Conservation (phyloP, 352 stramenopile species). For the Paralagenidium karlingii region DNA sequence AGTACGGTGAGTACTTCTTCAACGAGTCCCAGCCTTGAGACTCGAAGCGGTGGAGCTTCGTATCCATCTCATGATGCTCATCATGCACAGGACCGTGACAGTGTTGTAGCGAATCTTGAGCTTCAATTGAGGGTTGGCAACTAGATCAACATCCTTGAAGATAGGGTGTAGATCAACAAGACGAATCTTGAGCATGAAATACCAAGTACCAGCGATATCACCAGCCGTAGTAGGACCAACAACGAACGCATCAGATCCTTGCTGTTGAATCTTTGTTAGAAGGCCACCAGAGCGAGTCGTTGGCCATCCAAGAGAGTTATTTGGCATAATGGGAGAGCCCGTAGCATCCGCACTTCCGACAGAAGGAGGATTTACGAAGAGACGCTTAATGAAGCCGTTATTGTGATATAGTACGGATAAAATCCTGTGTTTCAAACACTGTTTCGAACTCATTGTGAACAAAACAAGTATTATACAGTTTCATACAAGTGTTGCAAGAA, state of each 20-base stretch:
- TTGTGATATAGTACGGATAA: no score
- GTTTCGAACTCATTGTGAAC: no score
- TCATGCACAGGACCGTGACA: no score
- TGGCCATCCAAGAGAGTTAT: no score
- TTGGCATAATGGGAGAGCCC: neutral
- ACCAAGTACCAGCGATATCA: constrained; percentile 5
- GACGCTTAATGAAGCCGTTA: constrained; percentile 3
- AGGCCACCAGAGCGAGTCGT: constrained; percentile 21
- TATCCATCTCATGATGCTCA: no score
- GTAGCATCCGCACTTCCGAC: neutral
- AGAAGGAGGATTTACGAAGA: constrained; percentile 4
- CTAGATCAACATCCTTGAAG: constrained; percentile 8
- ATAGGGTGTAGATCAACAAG: constrained; percentile 8
- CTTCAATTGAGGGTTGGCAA: constrained; percentile 9
- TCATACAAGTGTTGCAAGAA: no score
- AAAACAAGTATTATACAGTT: no score
- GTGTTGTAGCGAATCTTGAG: no score
- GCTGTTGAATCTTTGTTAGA: no score
- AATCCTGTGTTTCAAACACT: no score
- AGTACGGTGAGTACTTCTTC: constrained; percentile 29
- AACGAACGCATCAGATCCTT: constrained; percentile 9
- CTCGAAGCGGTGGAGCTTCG: no score
- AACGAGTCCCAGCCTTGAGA: no score
- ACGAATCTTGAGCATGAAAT: constrained; percentile 11
- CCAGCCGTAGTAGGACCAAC: constrained; percentile 3